Conservation (phyloP, 805 yeast species). For the Torulaspora gathmanii region DNA sequence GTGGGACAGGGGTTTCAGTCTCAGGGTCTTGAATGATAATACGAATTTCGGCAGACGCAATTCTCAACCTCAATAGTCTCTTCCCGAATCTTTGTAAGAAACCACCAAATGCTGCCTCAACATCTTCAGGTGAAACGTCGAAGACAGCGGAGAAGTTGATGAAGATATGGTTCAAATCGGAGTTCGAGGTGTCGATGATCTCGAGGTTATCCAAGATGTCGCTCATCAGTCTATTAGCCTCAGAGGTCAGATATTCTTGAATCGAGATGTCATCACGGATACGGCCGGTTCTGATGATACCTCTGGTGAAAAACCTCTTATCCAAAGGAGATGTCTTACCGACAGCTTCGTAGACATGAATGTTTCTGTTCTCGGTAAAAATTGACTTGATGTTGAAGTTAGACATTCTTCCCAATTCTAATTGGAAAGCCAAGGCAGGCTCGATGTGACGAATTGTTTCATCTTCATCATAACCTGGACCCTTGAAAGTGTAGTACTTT, state of each 20-base stretch:
- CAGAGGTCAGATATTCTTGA: slow-evolving; percentile 90
- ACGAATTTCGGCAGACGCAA: slow-evolving; percentile 95
- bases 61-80: slow-evolving; percentile 92
- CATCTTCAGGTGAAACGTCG: slow-evolving; percentile 91
- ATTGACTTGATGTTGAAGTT: slow-evolving; percentile 94
- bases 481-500: slow-evolving; percentile 91
- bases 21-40: slow-evolving; percentile 88
- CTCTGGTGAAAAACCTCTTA: slow-evolving; percentile 94
- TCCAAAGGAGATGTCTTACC: slow-evolving; percentile 92
- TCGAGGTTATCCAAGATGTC: slow-evolving; percentile 94
- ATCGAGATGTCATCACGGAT: slow-evolving; percentile 90
- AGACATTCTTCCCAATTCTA: slow-evolving; percentile 88
- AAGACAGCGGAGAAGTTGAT: slow-evolving; percentile 95
- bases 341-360: slow-evolving; percentile 94
- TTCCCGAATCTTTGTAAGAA: slow-evolving; percentile 97
- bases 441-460: slow-evolving; percentile 94
- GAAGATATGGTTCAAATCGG: slow-evolving; percentile 95
- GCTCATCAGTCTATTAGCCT: slow-evolving; percentile 92
- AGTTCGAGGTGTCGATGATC: slow-evolving; percentile 87
- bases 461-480: slow-evolving; percentile 81
- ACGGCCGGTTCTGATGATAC: slow-evolving; percentile 93
- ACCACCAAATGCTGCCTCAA: slow-evolving; percentile 95
- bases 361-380: slow-evolving; percentile 92
- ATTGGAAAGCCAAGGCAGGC: slow-evolving; percentile 96
- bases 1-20: slow-evolving; percentile 87